These are phyloP conservation scores for Chaetomidium leptoderma DNA, from an alignment of 495 filamentous ascomycete genomes.

Conservation along the genomic window DNA sequence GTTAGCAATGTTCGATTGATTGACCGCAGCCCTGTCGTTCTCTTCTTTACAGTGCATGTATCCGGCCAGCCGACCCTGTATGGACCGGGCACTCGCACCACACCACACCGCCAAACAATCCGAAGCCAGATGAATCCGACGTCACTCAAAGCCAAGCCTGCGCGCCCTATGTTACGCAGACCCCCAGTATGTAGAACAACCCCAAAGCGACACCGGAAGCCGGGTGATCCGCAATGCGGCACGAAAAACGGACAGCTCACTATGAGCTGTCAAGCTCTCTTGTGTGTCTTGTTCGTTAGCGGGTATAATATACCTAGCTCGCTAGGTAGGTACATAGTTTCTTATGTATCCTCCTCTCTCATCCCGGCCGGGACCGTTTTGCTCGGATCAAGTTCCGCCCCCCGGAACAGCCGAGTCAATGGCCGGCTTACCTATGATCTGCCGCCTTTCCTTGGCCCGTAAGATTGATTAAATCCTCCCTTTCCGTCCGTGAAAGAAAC, in stretches of 20 bases:
- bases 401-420: too few species aligned
- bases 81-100: too few species aligned
- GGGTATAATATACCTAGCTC: neutral
- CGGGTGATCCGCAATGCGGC: neutral
- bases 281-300: neutral
- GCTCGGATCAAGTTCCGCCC: neutral
- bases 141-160: neutral
- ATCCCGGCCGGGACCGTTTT: neutral
- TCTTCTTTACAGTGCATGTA: too few species aligned
- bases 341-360: too few species aligned
- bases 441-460: neutral
- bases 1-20: too few species aligned
- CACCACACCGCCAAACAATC: too few species aligned
- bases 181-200: neutral
- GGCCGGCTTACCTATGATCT: neutral
- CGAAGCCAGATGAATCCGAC: neutral
- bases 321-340: too few species aligned
- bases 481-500: neutral
- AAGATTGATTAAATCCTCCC: neutral
- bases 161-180: neutral
- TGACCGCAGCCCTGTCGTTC: too few species aligned
- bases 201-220: neutral
- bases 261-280: neutral
- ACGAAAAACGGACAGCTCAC: neutral
- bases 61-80: too few species aligned